Conservation (phyloP, 2,329 filamentous ascomycete genomes). For the Apiospora aurea region DNA sequence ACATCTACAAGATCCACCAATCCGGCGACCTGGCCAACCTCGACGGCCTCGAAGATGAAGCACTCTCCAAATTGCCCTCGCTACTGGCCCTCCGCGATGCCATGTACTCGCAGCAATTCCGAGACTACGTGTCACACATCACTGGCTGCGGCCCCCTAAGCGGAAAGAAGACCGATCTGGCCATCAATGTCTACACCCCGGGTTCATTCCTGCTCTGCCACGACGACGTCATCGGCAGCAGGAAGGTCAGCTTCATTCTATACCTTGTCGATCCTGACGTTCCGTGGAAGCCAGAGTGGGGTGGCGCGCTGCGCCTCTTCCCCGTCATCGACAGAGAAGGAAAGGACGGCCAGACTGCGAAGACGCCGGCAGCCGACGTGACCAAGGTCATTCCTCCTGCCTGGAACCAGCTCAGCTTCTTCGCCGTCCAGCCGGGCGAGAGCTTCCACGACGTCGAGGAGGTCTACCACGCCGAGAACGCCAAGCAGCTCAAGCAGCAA, state of each 20-base stretch:
- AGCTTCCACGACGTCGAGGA: constrained; percentile 99
- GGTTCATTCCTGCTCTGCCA: constrained; percentile 96
- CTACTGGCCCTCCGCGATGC: constrained; percentile 93
- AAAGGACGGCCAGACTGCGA: constrained; percentile 75
- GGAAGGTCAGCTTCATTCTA: constrained; percentile 94
- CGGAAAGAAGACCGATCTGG: constrained; percentile 97
- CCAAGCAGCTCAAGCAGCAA: constrained; percentile 68
- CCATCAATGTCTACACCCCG: constrained; percentile 97
- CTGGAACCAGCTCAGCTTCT: constrained; percentile 98
- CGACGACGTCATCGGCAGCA: constrained; percentile 98
- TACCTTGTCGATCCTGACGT: constrained; percentile 93
- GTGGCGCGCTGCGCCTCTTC: constrained; percentile 88
- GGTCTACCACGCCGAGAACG: constrained; percentile 77
- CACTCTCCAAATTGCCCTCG: constrained; percentile 84
- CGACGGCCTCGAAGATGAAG: constrained; percentile 87
- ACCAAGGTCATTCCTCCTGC: constrained; percentile 87
- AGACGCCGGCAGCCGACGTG: constrained; percentile 80
- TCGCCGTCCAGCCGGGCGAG: constrained; percentile 96
- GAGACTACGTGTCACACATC: constrained; percentile 85
- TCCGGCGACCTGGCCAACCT: constrained; percentile 97
- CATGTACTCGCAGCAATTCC: constrained; percentile 88
- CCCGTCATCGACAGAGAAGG: constrained; percentile 71
- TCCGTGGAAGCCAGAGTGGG: constrained; percentile 91
- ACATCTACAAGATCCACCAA: constrained; percentile 99
- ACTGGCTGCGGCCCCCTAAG: constrained; percentile 87